A percentile compares a stretch with the other conserved stretches of the same genome.
Conservation (phyloP, 805 yeast genomes). For the Saccharomyces cerevisiae region DNA sequence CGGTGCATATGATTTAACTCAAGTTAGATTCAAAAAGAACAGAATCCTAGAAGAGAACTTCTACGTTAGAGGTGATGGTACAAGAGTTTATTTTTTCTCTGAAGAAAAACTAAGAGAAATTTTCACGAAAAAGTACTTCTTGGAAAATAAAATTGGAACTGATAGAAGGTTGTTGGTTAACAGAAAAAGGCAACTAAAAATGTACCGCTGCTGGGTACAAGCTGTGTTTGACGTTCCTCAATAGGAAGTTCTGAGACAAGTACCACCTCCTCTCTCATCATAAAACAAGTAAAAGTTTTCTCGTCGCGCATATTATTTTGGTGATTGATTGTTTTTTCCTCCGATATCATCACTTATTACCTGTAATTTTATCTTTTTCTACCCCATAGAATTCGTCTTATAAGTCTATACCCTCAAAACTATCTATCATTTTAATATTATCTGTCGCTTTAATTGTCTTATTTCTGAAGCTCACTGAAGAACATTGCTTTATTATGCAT, state of each 20-base stretch:
- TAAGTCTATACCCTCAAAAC: background rate
- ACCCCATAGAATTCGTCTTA: background rate
- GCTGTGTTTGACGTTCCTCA: conserved; percentile 60
- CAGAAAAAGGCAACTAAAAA: conserved; percentile 82
- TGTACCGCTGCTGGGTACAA: conserved; percentile 96
- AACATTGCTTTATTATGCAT: background rate
- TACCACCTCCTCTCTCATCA: background rate
- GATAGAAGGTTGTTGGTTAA: conserved; percentile 88
- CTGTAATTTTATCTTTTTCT: background rate
- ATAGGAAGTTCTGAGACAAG: background rate
- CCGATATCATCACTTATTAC: background rate
- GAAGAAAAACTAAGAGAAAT: conserved; percentile 81
- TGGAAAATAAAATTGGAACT: conserved; percentile 71
- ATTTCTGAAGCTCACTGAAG: background rate
- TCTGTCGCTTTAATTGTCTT: background rate
- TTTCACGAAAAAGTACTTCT: conserved; percentile 53
- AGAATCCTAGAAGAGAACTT: conserved; percentile 85
- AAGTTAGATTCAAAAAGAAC: conserved; percentile 83
- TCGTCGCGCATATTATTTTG: background rate
- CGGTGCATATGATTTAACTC: conserved; percentile 93
- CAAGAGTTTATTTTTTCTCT: conserved; percentile 92
- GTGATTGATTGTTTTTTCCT: background rate
- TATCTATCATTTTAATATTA: background rate
- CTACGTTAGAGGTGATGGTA: conserved; percentile 95
- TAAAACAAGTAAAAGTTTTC: background rate